Conservation (phyloP, 1,284 basidiomycete species). For the Cystobasidium pallidum region DNA sequence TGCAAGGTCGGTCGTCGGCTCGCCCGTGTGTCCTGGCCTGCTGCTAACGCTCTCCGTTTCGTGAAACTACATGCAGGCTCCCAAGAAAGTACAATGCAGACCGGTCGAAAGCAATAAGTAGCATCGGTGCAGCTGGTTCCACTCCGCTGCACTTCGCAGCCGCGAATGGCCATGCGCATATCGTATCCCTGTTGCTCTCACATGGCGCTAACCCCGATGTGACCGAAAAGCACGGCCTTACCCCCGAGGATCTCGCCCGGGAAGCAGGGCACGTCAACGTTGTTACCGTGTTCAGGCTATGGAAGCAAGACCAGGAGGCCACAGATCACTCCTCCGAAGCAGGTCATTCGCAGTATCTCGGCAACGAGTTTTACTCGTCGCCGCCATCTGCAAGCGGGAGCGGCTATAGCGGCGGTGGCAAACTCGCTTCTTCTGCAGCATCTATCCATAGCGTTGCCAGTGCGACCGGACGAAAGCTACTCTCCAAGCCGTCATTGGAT, state of each 20-base stretch:
- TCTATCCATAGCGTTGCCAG: conserved; percentile 38
- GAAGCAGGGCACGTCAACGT: conserved; percentile 59
- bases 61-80: conserved; percentile 61
- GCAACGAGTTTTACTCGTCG: conserved; percentile 12
- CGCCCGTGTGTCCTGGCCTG: conserved; percentile 26
- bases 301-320: conserved; percentile 43
- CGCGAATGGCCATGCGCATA: conserved; percentile 79
- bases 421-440: conserved; percentile 21
- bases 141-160: conserved; percentile 94
- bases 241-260: conserved; percentile 64
- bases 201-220: conserved; percentile 76
- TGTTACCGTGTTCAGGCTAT: conserved; percentile 56
- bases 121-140: conserved; percentile 65
- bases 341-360: background rate
- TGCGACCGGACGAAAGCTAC: conserved; percentile 25
- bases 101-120: conserved; percentile 61
- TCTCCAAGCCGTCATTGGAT: conserved; percentile 25
- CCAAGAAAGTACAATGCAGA: conserved; percentile 76
- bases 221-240: conserved; percentile 82
- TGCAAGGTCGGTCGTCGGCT: conserved; percentile 57
- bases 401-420: conserved; percentile 2
- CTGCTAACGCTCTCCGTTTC: background rate
- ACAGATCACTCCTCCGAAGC: background rate
- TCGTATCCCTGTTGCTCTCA: conserved; percentile 74
- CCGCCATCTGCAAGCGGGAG: conserved; percentile 8